A percentile compares a stretch with the other conserved stretches of the same genome.
phyloP scores from a whole-genome alignment of 1,284 basidiomycete genomes.

The Polyporus tsugae region DNA sequence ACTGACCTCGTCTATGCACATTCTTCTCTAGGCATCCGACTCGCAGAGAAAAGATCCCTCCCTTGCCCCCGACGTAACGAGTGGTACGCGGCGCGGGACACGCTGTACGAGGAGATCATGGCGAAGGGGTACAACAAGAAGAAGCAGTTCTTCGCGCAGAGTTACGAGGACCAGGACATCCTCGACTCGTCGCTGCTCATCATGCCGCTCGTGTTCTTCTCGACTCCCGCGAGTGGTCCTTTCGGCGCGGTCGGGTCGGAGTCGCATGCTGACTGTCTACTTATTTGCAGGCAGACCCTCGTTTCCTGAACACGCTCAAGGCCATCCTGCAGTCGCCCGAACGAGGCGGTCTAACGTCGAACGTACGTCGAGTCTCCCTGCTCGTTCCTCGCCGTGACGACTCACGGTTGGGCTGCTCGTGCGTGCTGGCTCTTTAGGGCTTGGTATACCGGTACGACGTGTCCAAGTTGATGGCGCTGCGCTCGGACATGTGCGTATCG shows the following conservation, averaged over 20 bases:
- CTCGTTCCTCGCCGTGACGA: background rate
- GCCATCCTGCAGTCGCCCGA: slow-evolving; percentile 86
- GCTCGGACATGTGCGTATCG: slow-evolving; percentile 37
- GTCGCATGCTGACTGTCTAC: background rate
- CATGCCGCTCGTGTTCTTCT: slow-evolving; percentile 91
- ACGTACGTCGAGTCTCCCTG: too few relatives aligned
- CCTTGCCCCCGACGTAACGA: slow-evolving; percentile 75
- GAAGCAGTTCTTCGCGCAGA: slow-evolving; percentile 75
- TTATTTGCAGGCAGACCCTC: slow-evolving; percentile 77
- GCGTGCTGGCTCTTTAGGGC: too few relatives aligned
- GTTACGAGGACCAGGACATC: slow-evolving; percentile 76
- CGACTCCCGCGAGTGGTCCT: slow-evolving; percentile 63
- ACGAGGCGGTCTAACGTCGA: slow-evolving; percentile 87
- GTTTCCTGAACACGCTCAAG: slow-evolving; percentile 85
- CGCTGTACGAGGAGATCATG: slow-evolving; percentile 89
- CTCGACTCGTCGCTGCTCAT: slow-evolving; percentile 82
- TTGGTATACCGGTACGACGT: slow-evolving; percentile 87
- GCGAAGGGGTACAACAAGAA: slow-evolving; percentile 79
- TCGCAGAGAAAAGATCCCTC: slow-evolving; percentile 89
- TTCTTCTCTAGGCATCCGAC: slow-evolving; percentile 72
- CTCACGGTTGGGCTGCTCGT: too few relatives aligned
- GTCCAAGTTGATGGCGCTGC: slow-evolving; percentile 87
- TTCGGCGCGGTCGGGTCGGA: slow-evolving; percentile 12
- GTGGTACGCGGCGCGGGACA: slow-evolving; percentile 82
- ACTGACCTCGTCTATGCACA: background rate